Evolutionary conservation across 2,329 filamentous ascomycete genomes (phyloP).

Genomic region (Xylaria arbuscula): DNA sequence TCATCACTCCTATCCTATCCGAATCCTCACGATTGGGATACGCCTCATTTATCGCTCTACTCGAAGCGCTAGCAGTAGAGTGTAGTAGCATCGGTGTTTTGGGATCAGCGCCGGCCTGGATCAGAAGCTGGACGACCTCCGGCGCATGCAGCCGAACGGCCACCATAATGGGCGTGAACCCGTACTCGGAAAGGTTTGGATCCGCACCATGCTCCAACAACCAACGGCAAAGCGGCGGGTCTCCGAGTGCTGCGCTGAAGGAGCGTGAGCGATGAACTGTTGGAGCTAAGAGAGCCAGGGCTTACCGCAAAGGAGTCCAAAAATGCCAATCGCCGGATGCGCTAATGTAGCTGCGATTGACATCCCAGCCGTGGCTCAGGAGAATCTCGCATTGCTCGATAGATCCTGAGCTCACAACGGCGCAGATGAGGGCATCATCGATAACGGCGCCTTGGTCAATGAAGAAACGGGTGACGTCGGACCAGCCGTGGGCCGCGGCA

Average conservation of each 20-base stretch:
- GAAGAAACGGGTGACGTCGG: slow-evolving; percentile 42
- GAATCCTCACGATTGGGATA: slow-evolving; percentile 40
- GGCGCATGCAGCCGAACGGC: slow-evolving; percentile 41
- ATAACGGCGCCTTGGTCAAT: slow-evolving; percentile 40
- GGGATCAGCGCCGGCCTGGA: slow-evolving; percentile 41
- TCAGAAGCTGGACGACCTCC: slow-evolving; percentile 39
- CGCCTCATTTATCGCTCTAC: slow-evolving; percentile 31
- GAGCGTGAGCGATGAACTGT: slow-evolving; percentile 25
- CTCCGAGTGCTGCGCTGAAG: slow-evolving; percentile 39
- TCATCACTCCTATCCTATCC: slow-evolving; percentile 40
- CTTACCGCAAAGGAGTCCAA: slow-evolving; percentile 42
- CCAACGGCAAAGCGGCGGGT: slow-evolving; percentile 40
- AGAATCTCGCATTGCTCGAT: slow-evolving; percentile 42
- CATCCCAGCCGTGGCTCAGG: slow-evolving; percentile 39
- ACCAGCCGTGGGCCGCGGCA: slow-evolving; percentile 38
- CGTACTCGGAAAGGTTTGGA: slow-evolving; percentile 41
- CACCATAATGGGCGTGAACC: slow-evolving; percentile 44
- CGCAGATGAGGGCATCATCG: slow-evolving; percentile 41
- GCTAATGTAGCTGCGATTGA: slow-evolving; percentile 44
- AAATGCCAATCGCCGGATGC: slow-evolving; percentile 41
- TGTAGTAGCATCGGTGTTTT: slow-evolving; percentile 42
- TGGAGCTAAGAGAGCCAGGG: slow-evolving; percentile 4
- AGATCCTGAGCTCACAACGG: slow-evolving; percentile 41
- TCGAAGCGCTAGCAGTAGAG: slow-evolving; percentile 40
- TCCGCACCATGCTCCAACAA: slow-evolving; percentile 41